phyloP scores from a whole-genome alignment of 208 protist genomes.

The Trypanosoma conorhini region DNA sequence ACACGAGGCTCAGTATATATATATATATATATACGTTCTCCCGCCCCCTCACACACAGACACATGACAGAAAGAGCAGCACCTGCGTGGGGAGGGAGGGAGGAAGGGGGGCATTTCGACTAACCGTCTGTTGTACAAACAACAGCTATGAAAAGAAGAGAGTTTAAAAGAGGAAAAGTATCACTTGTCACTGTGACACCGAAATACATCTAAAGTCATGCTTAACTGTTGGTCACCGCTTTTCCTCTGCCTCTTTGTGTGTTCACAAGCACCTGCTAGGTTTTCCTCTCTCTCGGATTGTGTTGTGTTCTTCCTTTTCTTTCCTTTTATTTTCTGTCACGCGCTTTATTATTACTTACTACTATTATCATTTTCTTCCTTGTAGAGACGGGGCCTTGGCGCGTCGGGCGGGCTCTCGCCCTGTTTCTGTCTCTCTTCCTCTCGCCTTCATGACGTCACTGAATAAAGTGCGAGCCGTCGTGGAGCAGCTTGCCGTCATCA shows the following conservation, averaged over 20 bases:
- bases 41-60: too few species aligned
- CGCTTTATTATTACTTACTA: background rate
- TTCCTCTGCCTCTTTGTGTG: background rate
- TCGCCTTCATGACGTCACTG: constrained; percentile 11
- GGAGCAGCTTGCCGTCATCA: constrained; percentile 60
- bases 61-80: background rate
- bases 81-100: background rate
- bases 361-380: constrained; percentile 21
- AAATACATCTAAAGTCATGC: background rate
- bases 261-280: background rate
- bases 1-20: background rate
- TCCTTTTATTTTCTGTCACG: background rate
- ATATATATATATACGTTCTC: background rate
- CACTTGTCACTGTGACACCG: background rate
- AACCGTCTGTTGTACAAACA: background rate
- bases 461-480: constrained; percentile 38
- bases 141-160: constrained; percentile 1
- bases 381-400: background rate
- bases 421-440: constrained; percentile 13
- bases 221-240: background rate
- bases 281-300: background rate
- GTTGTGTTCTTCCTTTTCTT: constrained; percentile 2
- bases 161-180: constrained; percentile 1
- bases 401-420: background rate
- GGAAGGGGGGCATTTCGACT: too few species aligned